phyloP scores from a whole-genome alignment of 345 rosid species.

The Citrus hindsii region DNA sequence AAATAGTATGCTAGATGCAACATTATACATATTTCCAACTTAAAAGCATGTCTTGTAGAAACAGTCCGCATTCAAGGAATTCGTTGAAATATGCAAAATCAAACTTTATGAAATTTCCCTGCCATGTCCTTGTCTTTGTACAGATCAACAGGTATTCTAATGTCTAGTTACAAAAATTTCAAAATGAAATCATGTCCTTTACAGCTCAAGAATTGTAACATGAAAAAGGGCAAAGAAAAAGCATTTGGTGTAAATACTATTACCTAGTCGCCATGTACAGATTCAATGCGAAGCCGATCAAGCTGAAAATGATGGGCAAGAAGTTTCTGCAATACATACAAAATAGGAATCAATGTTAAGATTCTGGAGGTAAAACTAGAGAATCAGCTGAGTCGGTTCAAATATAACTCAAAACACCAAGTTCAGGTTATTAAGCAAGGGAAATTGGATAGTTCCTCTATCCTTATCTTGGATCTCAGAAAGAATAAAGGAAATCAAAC shows the following conservation, averaged over 20 bases:
- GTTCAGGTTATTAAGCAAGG: background rate
- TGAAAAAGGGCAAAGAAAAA: background rate
- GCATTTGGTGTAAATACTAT: background rate
- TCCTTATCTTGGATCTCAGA: background rate
- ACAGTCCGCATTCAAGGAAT: background rate
- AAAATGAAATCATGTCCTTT: background rate
- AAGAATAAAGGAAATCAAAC: background rate
- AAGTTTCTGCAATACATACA: constrained; percentile 58
- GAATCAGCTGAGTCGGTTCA: background rate
- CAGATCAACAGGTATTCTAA: background rate
- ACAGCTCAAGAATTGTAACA: background rate
- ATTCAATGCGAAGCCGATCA: constrained; percentile 69
- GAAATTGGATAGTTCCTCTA: background rate
- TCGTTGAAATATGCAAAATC: background rate
- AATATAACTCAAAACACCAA: background rate
- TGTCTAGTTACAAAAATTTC: background rate
- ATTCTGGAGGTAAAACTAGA: background rate
- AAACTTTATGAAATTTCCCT: background rate
- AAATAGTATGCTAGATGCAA: background rate
- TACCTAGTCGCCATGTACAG: constrained; percentile 56
- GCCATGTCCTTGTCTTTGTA: background rate
- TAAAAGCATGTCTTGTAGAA: background rate
- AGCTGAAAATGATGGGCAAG: constrained; percentile 73
- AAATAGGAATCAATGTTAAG: background rate
- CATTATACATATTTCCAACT: background rate